Percentiles rank a stretch among this genome's conserved stretches.
phyloP scores from a whole-genome alignment of 1,284 basidiomycete genomes.

The Leccinum pachyderme region DNA sequence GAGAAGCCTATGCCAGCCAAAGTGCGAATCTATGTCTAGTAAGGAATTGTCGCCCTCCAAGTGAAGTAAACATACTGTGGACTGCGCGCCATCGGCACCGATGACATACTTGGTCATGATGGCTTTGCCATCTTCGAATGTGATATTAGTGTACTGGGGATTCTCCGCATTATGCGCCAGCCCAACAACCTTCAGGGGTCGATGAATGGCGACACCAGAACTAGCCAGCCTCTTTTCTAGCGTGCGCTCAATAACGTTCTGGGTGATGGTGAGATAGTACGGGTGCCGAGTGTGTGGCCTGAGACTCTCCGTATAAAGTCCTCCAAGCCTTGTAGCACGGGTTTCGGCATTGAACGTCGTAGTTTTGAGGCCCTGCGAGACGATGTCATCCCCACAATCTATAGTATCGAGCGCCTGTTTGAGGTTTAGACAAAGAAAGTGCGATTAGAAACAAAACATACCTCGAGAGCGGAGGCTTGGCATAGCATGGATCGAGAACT shows the following conservation, averaged over 20 bases:
- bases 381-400: constrained; percentile 22
- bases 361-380: constrained; percentile 38
- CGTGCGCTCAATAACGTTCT: constrained; percentile 46
- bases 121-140: constrained; percentile 48
- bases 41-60: neutral
- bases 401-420: neutral
- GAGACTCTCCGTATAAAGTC: constrained; percentile 11
- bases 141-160: constrained; percentile 36
- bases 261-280: constrained; percentile 44
- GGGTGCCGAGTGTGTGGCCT: constrained; percentile 28
- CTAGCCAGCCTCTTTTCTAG: constrained; percentile 38
- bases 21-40: constrained; percentile 16
- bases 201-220: constrained; percentile 21
- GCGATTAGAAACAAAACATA: neutral
- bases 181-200: constrained; percentile 29
- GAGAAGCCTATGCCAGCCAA: constrained; percentile 17
- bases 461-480: neutral
- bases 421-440: neutral
- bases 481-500: neutral
- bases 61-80: constrained; percentile 40
- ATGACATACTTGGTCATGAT: constrained; percentile 42
- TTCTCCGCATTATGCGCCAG: constrained; percentile 28
- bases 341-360: constrained; percentile 2
- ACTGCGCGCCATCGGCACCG: constrained; percentile 26
- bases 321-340: neutral